Conservation (phyloP, 1,284 basidiomycete genomes). For the Cutaneotrichosporon dermatis region DNA sequence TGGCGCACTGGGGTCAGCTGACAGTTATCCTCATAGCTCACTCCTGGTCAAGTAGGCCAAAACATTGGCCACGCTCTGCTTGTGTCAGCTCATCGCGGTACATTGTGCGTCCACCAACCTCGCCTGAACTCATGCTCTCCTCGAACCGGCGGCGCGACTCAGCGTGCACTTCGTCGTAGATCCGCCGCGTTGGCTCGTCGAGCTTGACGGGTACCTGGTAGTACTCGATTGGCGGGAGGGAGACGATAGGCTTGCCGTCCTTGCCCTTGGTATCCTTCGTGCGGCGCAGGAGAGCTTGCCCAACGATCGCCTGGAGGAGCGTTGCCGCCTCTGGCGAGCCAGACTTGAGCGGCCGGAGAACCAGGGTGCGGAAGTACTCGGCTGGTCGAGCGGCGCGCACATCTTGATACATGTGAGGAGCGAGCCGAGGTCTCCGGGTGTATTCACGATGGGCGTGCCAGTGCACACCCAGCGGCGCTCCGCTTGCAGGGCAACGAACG, state of each 20-base stretch:
- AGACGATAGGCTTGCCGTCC: slow-evolving; percentile 64
- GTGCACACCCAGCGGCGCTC: slow-evolving; percentile 65
- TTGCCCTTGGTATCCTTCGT: slow-evolving; percentile 84
- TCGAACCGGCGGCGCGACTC: slow-evolving; percentile 62
- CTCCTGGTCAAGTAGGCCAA: slow-evolving; percentile 73
- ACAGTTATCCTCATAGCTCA: slow-evolving; percentile 14
- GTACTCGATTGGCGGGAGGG: slow-evolving; percentile 63
- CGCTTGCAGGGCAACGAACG: slow-evolving; percentile 62
- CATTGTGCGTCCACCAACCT: slow-evolving; percentile 13
- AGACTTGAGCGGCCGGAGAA: slow-evolving; percentile 66
- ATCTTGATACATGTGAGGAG: slow-evolving; percentile 73
- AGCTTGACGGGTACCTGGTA: slow-evolving; percentile 58
- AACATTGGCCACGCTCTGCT: slow-evolving; percentile 55
- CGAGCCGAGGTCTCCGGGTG: slow-evolving; percentile 74
- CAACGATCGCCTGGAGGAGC: slow-evolving; percentile 78
- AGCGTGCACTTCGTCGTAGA: slow-evolving; percentile 71
- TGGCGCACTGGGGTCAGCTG: slow-evolving; percentile 60
- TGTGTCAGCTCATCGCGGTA: not conserved
- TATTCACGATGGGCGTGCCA: slow-evolving; percentile 80
- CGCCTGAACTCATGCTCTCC: slow-evolving; percentile 53
- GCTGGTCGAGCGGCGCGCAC: slow-evolving; percentile 72
- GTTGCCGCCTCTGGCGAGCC: slow-evolving; percentile 63
- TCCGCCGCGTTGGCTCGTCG: slow-evolving; percentile 59
- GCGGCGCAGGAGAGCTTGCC: slow-evolving; percentile 71
- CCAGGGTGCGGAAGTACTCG: slow-evolving; percentile 70